Evolutionary conservation across 371 early-diverging fungal species (phyloP).

Genomic region (Syncephalastrum sp.): DNA sequence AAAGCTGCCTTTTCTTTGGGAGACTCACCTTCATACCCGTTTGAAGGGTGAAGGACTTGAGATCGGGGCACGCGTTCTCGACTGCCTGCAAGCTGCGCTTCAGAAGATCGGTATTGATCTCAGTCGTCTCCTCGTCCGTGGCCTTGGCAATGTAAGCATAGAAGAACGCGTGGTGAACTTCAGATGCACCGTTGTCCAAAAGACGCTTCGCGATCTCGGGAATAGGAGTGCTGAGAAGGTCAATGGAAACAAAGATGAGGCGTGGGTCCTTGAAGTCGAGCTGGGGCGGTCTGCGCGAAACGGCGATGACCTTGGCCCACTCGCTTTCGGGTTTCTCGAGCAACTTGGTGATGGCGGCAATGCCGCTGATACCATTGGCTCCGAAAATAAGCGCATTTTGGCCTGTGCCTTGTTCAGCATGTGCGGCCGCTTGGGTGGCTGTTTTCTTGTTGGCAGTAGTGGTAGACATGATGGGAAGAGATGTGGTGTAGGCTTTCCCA

Average conservation of each 20-base stretch:
- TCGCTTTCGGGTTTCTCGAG: not conserved
- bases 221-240: slow-evolving; percentile 5
- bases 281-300: slow-evolving; percentile 17
- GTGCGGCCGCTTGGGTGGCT: too few species aligned
- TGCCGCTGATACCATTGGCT: too few species aligned
- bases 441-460: too few species aligned
- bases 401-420: too few species aligned
- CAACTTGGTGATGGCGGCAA: too few species aligned
- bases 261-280: slow-evolving; percentile 8
- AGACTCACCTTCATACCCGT: slow-evolving; percentile 12
- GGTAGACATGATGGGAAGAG: too few species aligned
- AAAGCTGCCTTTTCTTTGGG: not conserved
- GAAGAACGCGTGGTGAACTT: slow-evolving; percentile 9
- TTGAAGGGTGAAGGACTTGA: slow-evolving; percentile 14
- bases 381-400: too few species aligned
- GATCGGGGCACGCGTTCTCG: slow-evolving; percentile 1
- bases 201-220: slow-evolving; percentile 12
- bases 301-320: slow-evolving; percentile 12
- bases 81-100: slow-evolving; percentile 3
- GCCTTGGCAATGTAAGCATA: slow-evolving; percentile 14
- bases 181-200: slow-evolving; percentile 3
- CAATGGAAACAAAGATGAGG: slow-evolving; percentile 10
- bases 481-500: too few species aligned
- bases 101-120: slow-evolving; percentile 9
- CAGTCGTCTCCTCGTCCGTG: slow-evolving; percentile 1